Conservation (phyloP, 192 early-diverging fungal genomes). For the Entomortierella lignicola region DNA sequence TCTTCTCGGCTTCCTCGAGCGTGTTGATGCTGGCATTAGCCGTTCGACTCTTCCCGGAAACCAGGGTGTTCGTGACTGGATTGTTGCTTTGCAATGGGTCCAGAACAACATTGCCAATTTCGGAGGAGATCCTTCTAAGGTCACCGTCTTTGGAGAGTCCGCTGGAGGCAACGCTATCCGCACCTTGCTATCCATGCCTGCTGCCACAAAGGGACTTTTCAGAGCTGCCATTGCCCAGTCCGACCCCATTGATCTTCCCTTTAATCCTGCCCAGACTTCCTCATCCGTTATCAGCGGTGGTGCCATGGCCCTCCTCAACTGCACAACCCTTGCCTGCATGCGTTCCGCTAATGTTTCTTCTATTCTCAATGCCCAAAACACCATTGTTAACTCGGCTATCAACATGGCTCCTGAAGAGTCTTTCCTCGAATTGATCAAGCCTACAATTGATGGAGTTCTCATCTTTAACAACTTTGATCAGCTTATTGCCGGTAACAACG, state of each 20-base stretch:
- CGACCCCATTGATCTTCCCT: conserved; percentile 46
- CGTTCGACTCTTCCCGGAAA: conserved; percentile 47
- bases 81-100: conserved; percentile 51
- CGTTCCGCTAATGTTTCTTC: conserved; percentile 33
- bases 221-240: conserved; percentile 46
- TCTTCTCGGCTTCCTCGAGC: conserved; percentile 53
- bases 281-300: conserved; percentile 40
- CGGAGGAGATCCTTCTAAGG: conserved; percentile 40
- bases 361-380: conserved; percentile 32
- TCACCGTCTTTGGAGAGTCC: conserved; percentile 52
- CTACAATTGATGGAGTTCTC: conserved; percentile 38
- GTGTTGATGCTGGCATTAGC: conserved; percentile 47
- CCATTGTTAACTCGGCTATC: conserved; percentile 42
- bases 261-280: conserved; percentile 45
- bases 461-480: conserved; percentile 53
- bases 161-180: conserved; percentile 51
- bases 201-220: conserved; percentile 52
- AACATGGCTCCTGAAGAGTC: conserved; percentile 46
- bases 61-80: conserved; percentile 51
- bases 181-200: conserved; percentile 52
- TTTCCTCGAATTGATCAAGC: conserved; percentile 54
- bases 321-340: conserved; percentile 42
- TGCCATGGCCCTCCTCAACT: conserved; percentile 42
- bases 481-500: conserved; percentile 49
- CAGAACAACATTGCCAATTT: conserved; percentile 39